phyloP scores from a whole-genome alignment of 495 filamentous ascomycete genomes.

The Extremus antarcticus region DNA sequence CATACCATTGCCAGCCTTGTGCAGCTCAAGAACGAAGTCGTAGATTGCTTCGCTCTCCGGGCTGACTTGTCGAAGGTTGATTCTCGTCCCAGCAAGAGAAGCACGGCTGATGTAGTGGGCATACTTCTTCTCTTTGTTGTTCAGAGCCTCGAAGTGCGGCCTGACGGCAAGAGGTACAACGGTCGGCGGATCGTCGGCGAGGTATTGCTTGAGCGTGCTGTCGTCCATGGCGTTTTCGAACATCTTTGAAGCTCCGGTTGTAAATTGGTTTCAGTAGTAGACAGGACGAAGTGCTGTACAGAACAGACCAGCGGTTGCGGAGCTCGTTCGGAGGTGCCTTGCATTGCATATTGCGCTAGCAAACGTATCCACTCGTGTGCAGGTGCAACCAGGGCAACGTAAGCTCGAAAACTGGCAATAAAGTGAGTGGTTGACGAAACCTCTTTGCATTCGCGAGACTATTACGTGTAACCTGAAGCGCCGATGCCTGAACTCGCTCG shows the following conservation, averaged over 20 bases:
- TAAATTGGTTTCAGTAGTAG: background rate
- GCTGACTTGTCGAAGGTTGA: constrained; percentile 75
- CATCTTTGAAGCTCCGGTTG: constrained; percentile 5
- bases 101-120: constrained; percentile 90
- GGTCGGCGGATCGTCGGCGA: constrained; percentile 79
- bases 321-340: background rate
- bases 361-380: too few species aligned
- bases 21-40: constrained; percentile 75
- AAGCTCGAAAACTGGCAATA: background rate
- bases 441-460: background rate
- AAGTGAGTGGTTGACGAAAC: background rate
- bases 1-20: constrained; percentile 46
- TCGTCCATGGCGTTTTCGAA: constrained; percentile 33
- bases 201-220: constrained; percentile 53
- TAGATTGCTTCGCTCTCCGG: constrained; percentile 85
- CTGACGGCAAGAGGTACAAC: constrained; percentile 79
- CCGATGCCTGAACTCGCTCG: background rate
- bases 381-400: background rate
- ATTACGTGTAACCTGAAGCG: background rate
- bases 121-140: constrained; percentile 68
- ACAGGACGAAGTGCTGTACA: background rate
- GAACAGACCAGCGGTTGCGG: background rate
- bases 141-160: constrained; percentile 77
- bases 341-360: background rate
- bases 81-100: constrained; percentile 70